phyloP scores from a whole-genome alignment of 257 asterid species.

The Marsdenia floribunda region DNA sequence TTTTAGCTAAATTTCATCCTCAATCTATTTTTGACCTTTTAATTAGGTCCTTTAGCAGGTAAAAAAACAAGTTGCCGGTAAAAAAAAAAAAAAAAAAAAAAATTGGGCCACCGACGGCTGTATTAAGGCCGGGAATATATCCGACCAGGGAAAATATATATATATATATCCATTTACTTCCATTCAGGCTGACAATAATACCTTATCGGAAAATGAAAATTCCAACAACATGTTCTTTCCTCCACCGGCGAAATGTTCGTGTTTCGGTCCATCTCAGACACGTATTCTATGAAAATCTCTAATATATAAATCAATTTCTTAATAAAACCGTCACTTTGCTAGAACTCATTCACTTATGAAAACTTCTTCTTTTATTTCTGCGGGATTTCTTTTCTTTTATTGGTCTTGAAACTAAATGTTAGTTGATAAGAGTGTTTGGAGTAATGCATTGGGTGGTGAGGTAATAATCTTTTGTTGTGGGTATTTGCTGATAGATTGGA shows the following conservation, averaged over 20 bases:
- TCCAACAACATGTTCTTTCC: slow-evolving; percentile 29
- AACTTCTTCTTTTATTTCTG: neutral
- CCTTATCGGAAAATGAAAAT: slow-evolving; percentile 53
- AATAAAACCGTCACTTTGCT: neutral
- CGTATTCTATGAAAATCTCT: slow-evolving; percentile 60
- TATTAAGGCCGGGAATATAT: no score
- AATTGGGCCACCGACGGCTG: no score
- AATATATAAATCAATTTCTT: slow-evolving; percentile 11
- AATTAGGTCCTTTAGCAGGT: no score
- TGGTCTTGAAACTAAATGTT: neutral
- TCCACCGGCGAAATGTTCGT: slow-evolving; percentile 28
- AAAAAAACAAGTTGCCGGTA: no score
- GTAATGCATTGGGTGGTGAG: neutral
- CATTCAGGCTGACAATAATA: slow-evolving; percentile 22
- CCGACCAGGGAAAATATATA: no score
- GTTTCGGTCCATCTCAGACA: slow-evolving; percentile 54
- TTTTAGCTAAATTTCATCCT: no score
- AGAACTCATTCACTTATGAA: neutral
- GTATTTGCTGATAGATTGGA: neutral
- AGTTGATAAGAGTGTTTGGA: neutral
- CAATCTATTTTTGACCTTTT: no score
- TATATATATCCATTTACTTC: neutral
- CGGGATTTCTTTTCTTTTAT: slow-evolving; percentile 1
- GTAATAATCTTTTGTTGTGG: neutral
- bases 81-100: no score